Evolutionary conservation across 305 asterid species (phyloP).

Genomic region (Coffea humblotiana): DNA sequence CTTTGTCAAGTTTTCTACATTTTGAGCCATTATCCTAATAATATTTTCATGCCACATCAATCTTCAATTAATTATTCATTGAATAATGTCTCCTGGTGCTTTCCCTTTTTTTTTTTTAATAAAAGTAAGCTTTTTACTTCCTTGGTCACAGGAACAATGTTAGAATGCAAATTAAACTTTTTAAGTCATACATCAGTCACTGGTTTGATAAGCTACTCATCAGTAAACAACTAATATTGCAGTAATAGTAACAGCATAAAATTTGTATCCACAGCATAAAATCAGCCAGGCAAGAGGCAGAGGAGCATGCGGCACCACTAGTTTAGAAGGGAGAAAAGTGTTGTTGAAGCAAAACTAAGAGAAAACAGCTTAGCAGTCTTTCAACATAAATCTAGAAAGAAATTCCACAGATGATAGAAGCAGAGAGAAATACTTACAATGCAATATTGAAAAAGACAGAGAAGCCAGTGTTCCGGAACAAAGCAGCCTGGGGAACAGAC

Average conservation of each 20-base stretch:
- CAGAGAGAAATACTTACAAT: slow-evolving; percentile 50
- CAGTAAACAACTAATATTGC: too few species aligned
- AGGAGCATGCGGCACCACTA: neutral
- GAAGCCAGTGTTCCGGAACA: slow-evolving; percentile 57
- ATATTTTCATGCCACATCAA: neutral
- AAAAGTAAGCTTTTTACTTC: neutral
- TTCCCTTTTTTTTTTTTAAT: neutral
- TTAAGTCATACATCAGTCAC: neutral
- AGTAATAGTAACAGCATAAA: neutral
- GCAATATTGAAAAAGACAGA: slow-evolving; percentile 59
- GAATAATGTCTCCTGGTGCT: neutral
- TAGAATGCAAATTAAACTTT: neutral
- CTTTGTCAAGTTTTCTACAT: neutral
- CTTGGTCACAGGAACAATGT: neutral
- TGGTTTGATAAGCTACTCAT: neutral
- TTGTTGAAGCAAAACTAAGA: neutral
- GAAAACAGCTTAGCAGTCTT: neutral
- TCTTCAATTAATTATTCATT: neutral
- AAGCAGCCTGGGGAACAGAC: slow-evolving; percentile 62
- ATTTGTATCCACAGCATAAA: neutral
- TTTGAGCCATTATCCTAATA: neutral
- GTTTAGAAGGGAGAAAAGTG: neutral
- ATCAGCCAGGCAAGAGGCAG: neutral
- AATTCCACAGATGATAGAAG: neutral
- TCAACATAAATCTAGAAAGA: neutral